Base-by-base conservation (phyloP, 139 green algal species). In the Raphidocelis subcapitata region DNA sequence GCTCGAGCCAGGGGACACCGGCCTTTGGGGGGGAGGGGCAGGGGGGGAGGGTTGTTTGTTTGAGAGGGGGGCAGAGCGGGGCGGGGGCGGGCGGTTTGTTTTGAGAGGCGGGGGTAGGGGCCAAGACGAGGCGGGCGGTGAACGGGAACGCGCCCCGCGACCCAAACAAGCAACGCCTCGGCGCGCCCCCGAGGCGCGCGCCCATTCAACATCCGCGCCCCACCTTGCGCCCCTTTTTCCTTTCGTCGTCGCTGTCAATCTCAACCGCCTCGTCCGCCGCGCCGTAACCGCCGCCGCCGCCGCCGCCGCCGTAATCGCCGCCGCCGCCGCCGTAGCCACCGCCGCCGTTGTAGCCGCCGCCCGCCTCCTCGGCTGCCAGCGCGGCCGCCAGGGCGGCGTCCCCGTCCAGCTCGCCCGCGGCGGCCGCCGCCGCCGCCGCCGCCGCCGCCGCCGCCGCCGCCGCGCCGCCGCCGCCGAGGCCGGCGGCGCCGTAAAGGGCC, bases 1-100 rank as follows among this genome's bases (percentile, higher is more conserved):
- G 66, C 65, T 82, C 23, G 24, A 91, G 55, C 85, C 85, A 89
- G 41, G 62, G 36, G n/a, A 82, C 54, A 2, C 71, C 71, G n/a
- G 70, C 71, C 61, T 69, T 66, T 24, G n/a, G n/a, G n/a, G n/a
- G n/a, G n/a, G n/a, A n/a, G n/a, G n/a, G n/a, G n/a, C n/a, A n/a
- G n/a, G n/a, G n/a, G n/a, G n/a, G n/a, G n/a, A n/a, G n/a, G n/a
- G n/a, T n/a, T n/a, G n/a, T n/a, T n/a, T n/a, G n/a, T n/a, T n/a
- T n/a, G n/a, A n/a, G n/a, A n/a, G n/a, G n/a, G n/a, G n/a, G n/a
- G n/a, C n/a, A n/a, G n/a, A n/a, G n/a, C n/a, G n/a, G n/a, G n/a
- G n/a, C n/a, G n/a, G n/a, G n/a, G n/a, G n/a, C n/a, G n/a, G n/a
- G n/a, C n/a, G n/a, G n/a, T n/a, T n/a, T n/a, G n/a, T n/a, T n/a